phyloP scores from a whole-genome alignment of 2,329 filamentous ascomycete species.

The Fusarium kyushuense region DNA sequence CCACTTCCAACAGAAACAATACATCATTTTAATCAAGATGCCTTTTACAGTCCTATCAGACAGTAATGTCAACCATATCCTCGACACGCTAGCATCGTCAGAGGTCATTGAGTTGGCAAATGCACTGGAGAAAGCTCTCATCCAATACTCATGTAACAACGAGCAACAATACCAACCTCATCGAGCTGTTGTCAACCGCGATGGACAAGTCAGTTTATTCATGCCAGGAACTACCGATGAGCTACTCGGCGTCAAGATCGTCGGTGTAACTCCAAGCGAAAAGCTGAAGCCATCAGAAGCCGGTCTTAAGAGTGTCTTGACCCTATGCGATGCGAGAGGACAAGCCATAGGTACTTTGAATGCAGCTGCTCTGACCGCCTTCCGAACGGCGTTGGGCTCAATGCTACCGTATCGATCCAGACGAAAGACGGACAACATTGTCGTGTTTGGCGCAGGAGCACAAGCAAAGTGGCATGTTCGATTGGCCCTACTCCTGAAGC shows the following conservation, averaged over 20 bases:
- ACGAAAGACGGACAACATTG: slow-evolving; percentile 58
- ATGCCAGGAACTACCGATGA: slow-evolving; percentile 73
- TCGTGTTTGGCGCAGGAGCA: slow-evolving; percentile 77
- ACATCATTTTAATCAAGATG: slow-evolving; percentile 11
- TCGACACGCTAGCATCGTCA: slow-evolving; percentile 26
- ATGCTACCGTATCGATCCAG: slow-evolving; percentile 66
- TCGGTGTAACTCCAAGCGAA: slow-evolving; percentile 53
- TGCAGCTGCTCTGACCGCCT: slow-evolving; percentile 76
- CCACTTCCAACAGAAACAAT: background rate
- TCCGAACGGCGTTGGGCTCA: slow-evolving; percentile 73
- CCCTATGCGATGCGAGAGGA: slow-evolving; percentile 68
- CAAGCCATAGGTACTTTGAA: slow-evolving; percentile 73
- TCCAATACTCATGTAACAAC: slow-evolving; percentile 69
- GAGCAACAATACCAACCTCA: slow-evolving; percentile 72
- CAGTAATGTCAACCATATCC: slow-evolving; percentile 40
- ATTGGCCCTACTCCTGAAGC: slow-evolving; percentile 68
- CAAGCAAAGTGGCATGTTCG: slow-evolving; percentile 81
- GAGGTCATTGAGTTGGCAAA: slow-evolving; percentile 35
- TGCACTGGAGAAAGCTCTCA: slow-evolving; percentile 39
- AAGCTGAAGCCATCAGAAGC: slow-evolving; percentile 15
- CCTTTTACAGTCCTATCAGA: slow-evolving; percentile 45
- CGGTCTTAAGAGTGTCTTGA: slow-evolving; percentile 62
- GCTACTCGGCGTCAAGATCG: slow-evolving; percentile 73
- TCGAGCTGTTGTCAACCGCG: slow-evolving; percentile 69
- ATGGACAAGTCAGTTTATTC: slow-evolving; percentile 73